Evolutionary conservation across 2,329 filamentous ascomycete species (phyloP).

Genomic region (Apiospora kogelbergensis): DNA sequence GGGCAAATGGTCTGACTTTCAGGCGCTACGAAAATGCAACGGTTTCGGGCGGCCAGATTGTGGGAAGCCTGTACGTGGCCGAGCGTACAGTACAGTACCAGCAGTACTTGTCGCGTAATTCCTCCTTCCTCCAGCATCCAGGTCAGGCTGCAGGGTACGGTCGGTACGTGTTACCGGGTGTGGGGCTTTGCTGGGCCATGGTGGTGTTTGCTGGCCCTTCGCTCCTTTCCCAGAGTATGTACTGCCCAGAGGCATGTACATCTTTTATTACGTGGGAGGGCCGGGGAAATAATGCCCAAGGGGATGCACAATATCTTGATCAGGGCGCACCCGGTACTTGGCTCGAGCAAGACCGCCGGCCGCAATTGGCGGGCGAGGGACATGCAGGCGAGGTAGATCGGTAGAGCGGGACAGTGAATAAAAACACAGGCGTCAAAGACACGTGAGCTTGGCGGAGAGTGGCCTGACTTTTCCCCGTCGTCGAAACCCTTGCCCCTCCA

Average conservation of each 20-base stretch:
- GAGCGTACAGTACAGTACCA: background rate
- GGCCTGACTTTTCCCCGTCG: conserved; percentile 5
- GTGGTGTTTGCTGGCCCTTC: background rate
- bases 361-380: background rate
- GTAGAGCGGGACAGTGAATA: background rate
- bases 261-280: background rate
- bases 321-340: background rate
- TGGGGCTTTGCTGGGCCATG: background rate
- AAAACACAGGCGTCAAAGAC: background rate
- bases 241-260: too few species aligned
- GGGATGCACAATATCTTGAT: background rate
- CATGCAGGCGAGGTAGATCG: background rate
- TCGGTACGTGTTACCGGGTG: conserved; percentile 5
- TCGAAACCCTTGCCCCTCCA: too few species aligned
- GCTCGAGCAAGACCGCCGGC: background rate
- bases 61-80: conserved; percentile 3
- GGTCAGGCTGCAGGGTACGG: background rate
- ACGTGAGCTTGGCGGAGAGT: background rate
- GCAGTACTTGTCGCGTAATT: background rate
- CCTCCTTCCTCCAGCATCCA: background rate
- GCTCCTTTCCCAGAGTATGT: background rate
- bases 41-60: conserved; percentile 9
- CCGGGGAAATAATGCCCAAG: conserved; percentile 5
- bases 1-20: conserved; percentile 11
- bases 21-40: conserved; percentile 12